Evolutionary conservation across 345 rosid species (phyloP), one percentile per base, ranked within the genome.

Genomic region (Psidium guajava): DNA sequence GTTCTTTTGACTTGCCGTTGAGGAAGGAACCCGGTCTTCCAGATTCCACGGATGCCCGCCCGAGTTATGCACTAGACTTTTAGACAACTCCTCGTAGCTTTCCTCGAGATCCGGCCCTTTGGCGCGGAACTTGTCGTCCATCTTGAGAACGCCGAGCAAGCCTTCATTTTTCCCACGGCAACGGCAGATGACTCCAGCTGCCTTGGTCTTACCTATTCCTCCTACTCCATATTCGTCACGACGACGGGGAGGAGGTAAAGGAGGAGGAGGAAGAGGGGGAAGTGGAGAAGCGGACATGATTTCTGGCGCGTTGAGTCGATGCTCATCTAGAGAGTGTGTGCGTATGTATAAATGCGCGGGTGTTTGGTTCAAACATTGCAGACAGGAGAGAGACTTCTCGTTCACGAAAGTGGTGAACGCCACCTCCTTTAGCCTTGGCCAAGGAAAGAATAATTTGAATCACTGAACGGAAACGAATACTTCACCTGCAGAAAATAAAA

Each of bases 131-230:
- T 74, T 75, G 40, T 40, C 64, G 18, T 75, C 64, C 1, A 42
- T 74, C 3, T 56, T 36, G 24, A 77, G 74, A 20, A 53, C 83
- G 25, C 77, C 20, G 25, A 85, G 47, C 16, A 77, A 54, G 56
- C 77, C 64, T 25, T 7, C 7, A 22, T 85, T 51, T 77, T 77
- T 40, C 2, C 44, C 56, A 20, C n/a, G 83, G 56, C 40, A 47
- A 42, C 53, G 11, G 83, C 64, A 77, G 12, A 40, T 75, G 47
- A 80, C 20, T 25, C 81, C 81, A 20, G 74, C 83, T 5, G 57
- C 22, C 47, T 51, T 44, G 20, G 86, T 55, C 74, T 85, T 85
- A 50, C 86, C 86, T 32, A 75, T 85, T 55, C 83, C 86, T 77
- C 81, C 86, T 51, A 42, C 49, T 12, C 83, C 86, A 24, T 54